phyloP scores from a whole-genome alignment of 1,139 yeast species.

The Kurtzmaniella natalensis region DNA sequence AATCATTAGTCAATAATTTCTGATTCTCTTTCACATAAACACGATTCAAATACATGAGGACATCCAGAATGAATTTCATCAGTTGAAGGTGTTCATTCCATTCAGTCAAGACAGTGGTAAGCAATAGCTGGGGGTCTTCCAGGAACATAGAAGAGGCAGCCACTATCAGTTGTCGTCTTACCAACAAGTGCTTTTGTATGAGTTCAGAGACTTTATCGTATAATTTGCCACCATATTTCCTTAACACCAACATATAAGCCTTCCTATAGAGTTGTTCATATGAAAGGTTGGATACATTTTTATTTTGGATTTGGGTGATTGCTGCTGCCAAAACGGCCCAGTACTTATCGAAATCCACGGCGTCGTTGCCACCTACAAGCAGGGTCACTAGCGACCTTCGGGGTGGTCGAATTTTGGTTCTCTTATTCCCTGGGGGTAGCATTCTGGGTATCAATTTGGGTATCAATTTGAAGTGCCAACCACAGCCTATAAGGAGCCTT shows the following conservation, averaged over 20 bases:
- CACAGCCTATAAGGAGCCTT: too few relatives aligned
- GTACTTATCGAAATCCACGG: slow-evolving; percentile 54
- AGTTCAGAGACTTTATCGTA: slow-evolving; percentile 59
- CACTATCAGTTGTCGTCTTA: slow-evolving; percentile 22
- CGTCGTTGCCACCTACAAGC: slow-evolving; percentile 13
- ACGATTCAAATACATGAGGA: slow-evolving; percentile 80
- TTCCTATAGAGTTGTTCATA: slow-evolving; percentile 83
- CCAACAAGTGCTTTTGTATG: slow-evolving; percentile 47
- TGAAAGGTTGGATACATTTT: slow-evolving; percentile 71
- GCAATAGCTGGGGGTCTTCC: slow-evolving; percentile 29
- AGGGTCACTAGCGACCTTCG: slow-evolving; percentile 41
- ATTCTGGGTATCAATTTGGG: too few relatives aligned
- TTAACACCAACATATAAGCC: slow-evolving; percentile 73
- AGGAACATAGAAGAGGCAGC: slow-evolving; percentile 10
- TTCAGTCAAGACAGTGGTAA: slow-evolving; percentile 43
- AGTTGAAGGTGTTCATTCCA: slow-evolving; percentile 79
- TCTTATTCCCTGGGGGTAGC: slow-evolving; percentile 41
- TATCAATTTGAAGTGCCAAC: too few relatives aligned
- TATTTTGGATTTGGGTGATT: slow-evolving; percentile 66
- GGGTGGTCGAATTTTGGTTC: slow-evolving; percentile 74
- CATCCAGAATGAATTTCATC: slow-evolving; percentile 80
- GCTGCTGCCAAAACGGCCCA: slow-evolving; percentile 77
- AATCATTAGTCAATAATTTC: slow-evolving; percentile 65
- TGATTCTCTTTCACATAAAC: slow-evolving; percentile 77
- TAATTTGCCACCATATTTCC: slow-evolving; percentile 66